These are phyloP conservation scores for Ophiostoma tasmaniense DNA, from an alignment of 2,329 filamentous ascomycete genomes.

Conservation along the genomic window DNA sequence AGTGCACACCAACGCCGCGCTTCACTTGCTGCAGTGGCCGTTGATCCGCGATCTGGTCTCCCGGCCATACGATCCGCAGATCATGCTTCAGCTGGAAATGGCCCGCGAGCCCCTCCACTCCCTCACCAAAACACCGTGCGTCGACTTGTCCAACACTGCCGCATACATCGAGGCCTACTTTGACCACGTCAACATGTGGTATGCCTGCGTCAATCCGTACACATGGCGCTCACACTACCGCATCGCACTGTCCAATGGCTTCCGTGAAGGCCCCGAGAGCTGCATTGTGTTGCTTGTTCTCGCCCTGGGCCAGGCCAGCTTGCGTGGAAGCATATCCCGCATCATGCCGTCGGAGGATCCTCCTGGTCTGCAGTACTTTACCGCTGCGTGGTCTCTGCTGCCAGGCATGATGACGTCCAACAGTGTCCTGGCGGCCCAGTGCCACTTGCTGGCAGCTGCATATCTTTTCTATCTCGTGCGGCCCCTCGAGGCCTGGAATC, in stretches of 20 bases:
- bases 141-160: constrained; percentile 66
- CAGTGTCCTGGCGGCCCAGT: constrained; percentile 69
- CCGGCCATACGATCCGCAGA: constrained; percentile 69
- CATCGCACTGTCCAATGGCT: constrained; percentile 64
- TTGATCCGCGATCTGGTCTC: constrained; percentile 71
- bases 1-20: constrained; percentile 69
- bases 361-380: constrained; percentile 71
- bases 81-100: constrained; percentile 75
- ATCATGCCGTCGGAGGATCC: constrained; percentile 61
- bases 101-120: constrained; percentile 64
- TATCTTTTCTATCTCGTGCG: constrained; percentile 78
- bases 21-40: constrained; percentile 73
- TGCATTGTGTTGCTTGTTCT: constrained; percentile 74
- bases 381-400: constrained; percentile 68
- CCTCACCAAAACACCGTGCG: constrained; percentile 53
- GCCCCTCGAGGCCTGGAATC: constrained; percentile 73
- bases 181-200: constrained; percentile 74
- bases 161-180: constrained; percentile 75
- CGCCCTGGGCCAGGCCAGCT: constrained; percentile 66
- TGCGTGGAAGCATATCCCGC: constrained; percentile 66
- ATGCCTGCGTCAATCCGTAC: constrained; percentile 75
- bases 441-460: constrained; percentile 69
- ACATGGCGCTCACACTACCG: constrained; percentile 71
- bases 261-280: constrained; percentile 70
- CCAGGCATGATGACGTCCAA: constrained; percentile 74